These are phyloP conservation scores for Ophiocordyceps camponoti-saundersi DNA, from an alignment of 2,329 filamentous ascomycete genomes.

Conservation along the genomic window DNA sequence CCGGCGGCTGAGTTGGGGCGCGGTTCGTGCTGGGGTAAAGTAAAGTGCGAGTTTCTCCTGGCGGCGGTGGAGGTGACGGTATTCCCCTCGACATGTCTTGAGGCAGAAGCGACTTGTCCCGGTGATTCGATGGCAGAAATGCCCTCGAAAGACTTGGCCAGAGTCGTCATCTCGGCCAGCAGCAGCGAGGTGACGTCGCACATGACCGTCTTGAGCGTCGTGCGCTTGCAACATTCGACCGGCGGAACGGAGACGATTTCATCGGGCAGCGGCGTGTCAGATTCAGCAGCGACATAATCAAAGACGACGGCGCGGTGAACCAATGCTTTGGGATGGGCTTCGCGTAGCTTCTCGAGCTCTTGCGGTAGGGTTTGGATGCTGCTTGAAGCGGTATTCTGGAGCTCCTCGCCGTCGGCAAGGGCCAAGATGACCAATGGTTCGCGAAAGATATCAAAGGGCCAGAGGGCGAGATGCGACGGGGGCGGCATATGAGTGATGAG, in stretches of 20 bases:
- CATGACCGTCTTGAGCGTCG: conserved; percentile 68
- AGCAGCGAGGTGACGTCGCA: conserved; percentile 61
- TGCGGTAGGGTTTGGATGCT: conserved; percentile 43
- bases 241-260: conserved; percentile 58
- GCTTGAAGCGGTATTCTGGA: conserved; percentile 34
- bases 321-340: conserved; percentile 58
- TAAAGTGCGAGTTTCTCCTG: conserved; percentile 39
- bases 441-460: conserved; percentile 80
- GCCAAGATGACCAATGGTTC: conserved; percentile 74
- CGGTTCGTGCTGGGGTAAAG: conserved; percentile 20
- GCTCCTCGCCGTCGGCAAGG: conserved; percentile 64
- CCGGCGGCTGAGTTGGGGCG: conserved; percentile 37
- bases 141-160: conserved; percentile 56
- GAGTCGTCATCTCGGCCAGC: conserved; percentile 57
- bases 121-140: conserved; percentile 67
- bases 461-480: conserved; percentile 61
- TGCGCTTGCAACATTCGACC: conserved; percentile 48
- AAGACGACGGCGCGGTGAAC: conserved; percentile 69
- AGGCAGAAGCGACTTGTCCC: conserved; percentile 26
- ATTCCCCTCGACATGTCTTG: conserved; percentile 24
- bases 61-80: conserved; percentile 20
- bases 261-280: conserved; percentile 40
- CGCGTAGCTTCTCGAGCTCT: conserved; percentile 53
- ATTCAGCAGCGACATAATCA: conserved; percentile 42
- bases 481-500: conserved; percentile 65